Conservation (phyloP, 2,329 filamentous ascomycete species). For the Pseudogymnoascus destructans region DNA sequence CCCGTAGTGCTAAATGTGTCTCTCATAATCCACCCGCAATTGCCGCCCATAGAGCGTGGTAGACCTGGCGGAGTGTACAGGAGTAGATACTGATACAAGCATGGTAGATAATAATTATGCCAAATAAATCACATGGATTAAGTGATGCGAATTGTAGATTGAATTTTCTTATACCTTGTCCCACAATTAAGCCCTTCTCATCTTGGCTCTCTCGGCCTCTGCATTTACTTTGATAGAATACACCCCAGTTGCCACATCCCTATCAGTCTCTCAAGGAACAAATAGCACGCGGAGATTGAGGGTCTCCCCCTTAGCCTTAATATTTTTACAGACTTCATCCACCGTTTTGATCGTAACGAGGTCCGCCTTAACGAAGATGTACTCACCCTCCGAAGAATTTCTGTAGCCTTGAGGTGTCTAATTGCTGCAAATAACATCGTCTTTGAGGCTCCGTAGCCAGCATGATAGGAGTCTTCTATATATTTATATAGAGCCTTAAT, state of each 20-base stretch:
- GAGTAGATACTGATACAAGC: neutral
- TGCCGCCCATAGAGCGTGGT: neutral
- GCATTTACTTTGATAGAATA: constrained; percentile 24
- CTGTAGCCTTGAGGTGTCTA: too few relatives aligned
- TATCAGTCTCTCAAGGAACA: constrained; percentile 25
- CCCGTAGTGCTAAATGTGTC: neutral
- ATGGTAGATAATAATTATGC: neutral
- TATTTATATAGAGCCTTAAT: too few relatives aligned
- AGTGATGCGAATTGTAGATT: neutral
- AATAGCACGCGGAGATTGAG: constrained; percentile 35
- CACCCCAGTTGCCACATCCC: constrained; percentile 25
- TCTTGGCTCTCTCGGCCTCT: constrained; percentile 20
- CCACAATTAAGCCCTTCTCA: constrained; percentile 24
- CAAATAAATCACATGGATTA: neutral
- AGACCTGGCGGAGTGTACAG: neutral
- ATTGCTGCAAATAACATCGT: too few relatives aligned
- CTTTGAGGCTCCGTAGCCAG: too few relatives aligned
- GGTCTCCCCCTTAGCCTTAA: constrained; percentile 35
- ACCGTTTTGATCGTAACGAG: constrained; percentile 32
- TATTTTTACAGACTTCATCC: constrained; percentile 35
- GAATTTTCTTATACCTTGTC: constrained; percentile 24
- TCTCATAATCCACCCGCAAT: neutral
- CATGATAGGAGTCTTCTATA: too few relatives aligned
- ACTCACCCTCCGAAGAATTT: constrained; percentile 28
- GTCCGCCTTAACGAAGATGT: constrained; percentile 32